A percentile compares a stretch with the other conserved stretches of the same genome.
Conservation (phyloP, 2,329 filamentous ascomycete genomes). For the Colletotrichum euphorbiae region DNA sequence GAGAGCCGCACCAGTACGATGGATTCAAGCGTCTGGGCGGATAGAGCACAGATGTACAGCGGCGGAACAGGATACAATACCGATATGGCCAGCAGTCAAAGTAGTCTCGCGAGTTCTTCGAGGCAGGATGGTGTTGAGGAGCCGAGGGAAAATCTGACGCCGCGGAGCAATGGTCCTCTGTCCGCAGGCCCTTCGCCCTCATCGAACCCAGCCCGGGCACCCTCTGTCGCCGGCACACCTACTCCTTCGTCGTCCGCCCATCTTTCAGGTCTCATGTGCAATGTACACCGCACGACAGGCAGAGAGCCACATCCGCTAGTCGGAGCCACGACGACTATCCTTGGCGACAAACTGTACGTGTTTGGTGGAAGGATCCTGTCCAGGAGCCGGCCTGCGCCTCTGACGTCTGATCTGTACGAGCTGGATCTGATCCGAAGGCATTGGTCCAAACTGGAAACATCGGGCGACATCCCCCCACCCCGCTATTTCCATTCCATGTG, state of each 20-base stretch:
- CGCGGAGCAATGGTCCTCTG: constrained; percentile 64
- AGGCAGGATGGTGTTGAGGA: constrained; percentile 60
- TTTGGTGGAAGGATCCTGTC: constrained; percentile 94
- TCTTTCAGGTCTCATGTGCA: constrained; percentile 75
- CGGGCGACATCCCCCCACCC: constrained; percentile 87
- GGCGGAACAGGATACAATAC: constrained; percentile 48
- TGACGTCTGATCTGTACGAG: constrained; percentile 94
- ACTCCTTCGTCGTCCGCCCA: constrained; percentile 65
- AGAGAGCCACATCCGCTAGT: constrained; percentile 91
- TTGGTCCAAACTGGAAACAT: constrained; percentile 90
- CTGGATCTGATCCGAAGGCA: constrained; percentile 90
- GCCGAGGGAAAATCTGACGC: constrained; percentile 58
- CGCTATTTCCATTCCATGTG: constrained; percentile 98
- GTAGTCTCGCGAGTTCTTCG: constrained; percentile 39
- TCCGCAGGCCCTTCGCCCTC: constrained; percentile 70
- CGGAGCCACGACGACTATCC: constrained; percentile 92
- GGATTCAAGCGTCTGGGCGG: constrained; percentile 55
- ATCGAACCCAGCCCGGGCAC: constrained; percentile 53
- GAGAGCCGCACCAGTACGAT: constrained; percentile 60
- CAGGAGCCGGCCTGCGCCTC: constrained; percentile 78
- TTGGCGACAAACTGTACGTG: constrained; percentile 96
- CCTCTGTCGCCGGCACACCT: constrained; percentile 56
- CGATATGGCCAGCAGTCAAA: constrained; percentile 51
- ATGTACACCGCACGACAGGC: constrained; percentile 87
- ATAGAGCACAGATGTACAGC: constrained; percentile 52